Percentiles rank a stretch among this genome's conserved stretches.
Evolutionary conservation across 805 yeast species (phyloP).

Genomic region (Nadsonia fulvescens): DNA sequence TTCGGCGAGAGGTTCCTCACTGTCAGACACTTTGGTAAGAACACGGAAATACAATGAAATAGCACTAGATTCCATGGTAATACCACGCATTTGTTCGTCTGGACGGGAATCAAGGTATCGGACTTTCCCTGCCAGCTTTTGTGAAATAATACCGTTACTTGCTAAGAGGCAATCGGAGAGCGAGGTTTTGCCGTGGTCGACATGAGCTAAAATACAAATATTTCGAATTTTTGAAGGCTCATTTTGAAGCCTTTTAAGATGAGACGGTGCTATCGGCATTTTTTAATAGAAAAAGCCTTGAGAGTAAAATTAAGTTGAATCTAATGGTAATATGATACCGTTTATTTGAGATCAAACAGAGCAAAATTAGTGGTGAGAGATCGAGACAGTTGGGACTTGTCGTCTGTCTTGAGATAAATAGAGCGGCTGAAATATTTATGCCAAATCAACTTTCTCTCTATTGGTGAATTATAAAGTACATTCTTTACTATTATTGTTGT

Average conservation of each 20-base stretch:
- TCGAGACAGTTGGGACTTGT: too few relatives aligned
- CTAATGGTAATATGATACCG: too few relatives aligned
- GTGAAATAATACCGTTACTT: slow-evolving; percentile 91
- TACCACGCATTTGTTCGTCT: slow-evolving; percentile 91
- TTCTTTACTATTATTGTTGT: too few relatives aligned
- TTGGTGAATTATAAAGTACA: too few relatives aligned
- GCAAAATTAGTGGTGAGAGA: too few relatives aligned
- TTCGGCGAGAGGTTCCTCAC: slow-evolving; percentile 23
- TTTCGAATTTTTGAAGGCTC: slow-evolving; percentile 61
- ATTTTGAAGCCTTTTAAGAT: slow-evolving; percentile 47
- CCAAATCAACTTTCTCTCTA: too few relatives aligned
- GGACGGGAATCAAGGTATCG: slow-evolving; percentile 84
- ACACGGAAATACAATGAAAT: slow-evolving; percentile 81
- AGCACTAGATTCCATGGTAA: slow-evolving; percentile 95
- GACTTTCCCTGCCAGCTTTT: slow-evolving; percentile 86
- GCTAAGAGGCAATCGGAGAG: slow-evolving; percentile 83
- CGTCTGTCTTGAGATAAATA: too few relatives aligned
- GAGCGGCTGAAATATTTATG: too few relatives aligned
- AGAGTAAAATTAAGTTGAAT: too few relatives aligned
- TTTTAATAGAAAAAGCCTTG: background rate
- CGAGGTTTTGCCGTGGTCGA: slow-evolving; percentile 96
- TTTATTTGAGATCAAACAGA: too few relatives aligned
- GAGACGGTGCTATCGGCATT: slow-evolving; percentile 38
- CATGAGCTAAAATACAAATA: slow-evolving; percentile 92
- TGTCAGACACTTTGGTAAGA: slow-evolving; percentile 24